Conservation (phyloP, 1,284 basidiomycete species). For the Fomes fomentarius region DNA sequence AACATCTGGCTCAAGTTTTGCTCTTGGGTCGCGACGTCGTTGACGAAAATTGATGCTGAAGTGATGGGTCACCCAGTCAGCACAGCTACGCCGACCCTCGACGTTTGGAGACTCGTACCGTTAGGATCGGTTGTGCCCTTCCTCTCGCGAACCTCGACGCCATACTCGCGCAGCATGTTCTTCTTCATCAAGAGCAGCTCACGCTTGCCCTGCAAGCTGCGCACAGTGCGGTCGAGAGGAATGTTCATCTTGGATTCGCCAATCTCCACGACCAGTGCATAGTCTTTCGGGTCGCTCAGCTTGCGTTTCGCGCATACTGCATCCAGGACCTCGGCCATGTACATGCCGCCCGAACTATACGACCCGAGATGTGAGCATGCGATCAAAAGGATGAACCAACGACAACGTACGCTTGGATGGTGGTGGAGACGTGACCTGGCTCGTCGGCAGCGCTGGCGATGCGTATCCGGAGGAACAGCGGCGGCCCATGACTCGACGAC, state of each 20-base stretch:
- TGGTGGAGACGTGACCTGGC: slow-evolving; percentile 80
- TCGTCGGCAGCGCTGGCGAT: slow-evolving; percentile 78
- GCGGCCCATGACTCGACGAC: slow-evolving; percentile 72
- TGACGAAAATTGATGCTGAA: slow-evolving; percentile 89
- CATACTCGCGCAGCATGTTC: slow-evolving; percentile 72
- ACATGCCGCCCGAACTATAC: slow-evolving; percentile 88
- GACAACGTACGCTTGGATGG: slow-evolving; percentile 79
- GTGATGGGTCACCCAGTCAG: not conserved
- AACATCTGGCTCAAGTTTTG: slow-evolving; percentile 56
- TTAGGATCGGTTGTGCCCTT: slow-evolving; percentile 87
- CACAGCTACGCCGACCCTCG: not conserved
- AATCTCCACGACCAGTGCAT: slow-evolving; percentile 72
- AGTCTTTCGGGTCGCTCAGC: slow-evolving; percentile 76
- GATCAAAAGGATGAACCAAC: not conserved
- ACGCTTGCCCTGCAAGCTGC: slow-evolving; percentile 85
- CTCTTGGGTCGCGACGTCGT: slow-evolving; percentile 77
- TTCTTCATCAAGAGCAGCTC: slow-evolving; percentile 86
- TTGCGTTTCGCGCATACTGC: slow-evolving; percentile 79
- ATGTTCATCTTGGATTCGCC: slow-evolving; percentile 83
- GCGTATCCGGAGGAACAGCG: slow-evolving; percentile 79
- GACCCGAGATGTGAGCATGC: not conserved
- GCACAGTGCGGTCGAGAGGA: slow-evolving; percentile 94
- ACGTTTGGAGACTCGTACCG: slow-evolving; percentile 51
- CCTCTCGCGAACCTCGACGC: slow-evolving; percentile 61
- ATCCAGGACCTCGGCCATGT: slow-evolving; percentile 95